Base-by-base conservation (phyloP, 2,329 filamentous ascomycete genomes). In the Pseudogymnoascus sp. region DNA sequence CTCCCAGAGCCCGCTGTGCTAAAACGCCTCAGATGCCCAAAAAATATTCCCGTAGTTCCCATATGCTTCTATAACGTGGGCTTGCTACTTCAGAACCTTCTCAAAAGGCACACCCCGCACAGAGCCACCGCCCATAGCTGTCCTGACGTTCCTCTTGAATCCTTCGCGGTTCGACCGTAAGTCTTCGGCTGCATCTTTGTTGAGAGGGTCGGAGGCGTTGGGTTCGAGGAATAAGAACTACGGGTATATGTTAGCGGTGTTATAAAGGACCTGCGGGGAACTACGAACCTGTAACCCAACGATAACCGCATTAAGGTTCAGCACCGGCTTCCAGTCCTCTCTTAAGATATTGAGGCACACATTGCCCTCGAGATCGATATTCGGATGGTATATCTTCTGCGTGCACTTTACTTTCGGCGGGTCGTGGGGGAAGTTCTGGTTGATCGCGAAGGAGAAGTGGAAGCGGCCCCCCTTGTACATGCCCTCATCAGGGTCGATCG, bases 381-480 rank as follows among this genome's bases (percentile, higher is more conserved):
- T 99, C 5, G 95, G 95, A 75, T 99, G 95, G 79, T 99, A 99
- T 71, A 99, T 97, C 82, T 96, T 97, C 78, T 99, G 91, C 70
- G 87, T 89, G 79, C 95, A 97, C 73, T 90, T 95, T 70, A 99
- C 95, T 78, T 97, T 97, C 18, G 95, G 95, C 67, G 95, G 93
- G 75, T 97, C 93, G 78, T 97, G 95, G 0, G 95, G 95, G 78
- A 96, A 99, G 79, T 90, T 95, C 74, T 93, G 90, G 77, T 91
- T 92, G 79, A 99, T 96, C 67, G 85, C 84, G 77, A 99, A 97
- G 68, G 85, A 89, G 77, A 99, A 99, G 65, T 87, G 86, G 78
- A 97, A 99, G 65, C 81, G 81, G 64, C 93, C 93, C 70, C 86
- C 86, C 73, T 93, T 91, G 83, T 99, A 99, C 80, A 86, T 86